These are phyloP conservation scores for Dipodascopsis tothii DNA, from an alignment of 805 yeast genomes.

Conservation along the genomic window DNA sequence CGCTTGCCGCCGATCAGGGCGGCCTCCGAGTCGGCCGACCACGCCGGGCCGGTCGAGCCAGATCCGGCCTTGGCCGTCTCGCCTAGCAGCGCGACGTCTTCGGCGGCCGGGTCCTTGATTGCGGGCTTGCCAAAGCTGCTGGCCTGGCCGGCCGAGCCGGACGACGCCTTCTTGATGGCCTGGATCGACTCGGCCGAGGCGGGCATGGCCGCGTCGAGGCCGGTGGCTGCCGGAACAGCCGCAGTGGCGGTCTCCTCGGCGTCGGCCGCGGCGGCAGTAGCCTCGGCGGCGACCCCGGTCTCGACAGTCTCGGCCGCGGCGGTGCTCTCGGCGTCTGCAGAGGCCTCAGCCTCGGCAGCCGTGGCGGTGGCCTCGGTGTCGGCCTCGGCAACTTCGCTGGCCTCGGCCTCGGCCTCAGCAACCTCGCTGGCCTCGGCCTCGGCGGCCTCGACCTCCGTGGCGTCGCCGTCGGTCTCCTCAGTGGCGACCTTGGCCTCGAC, in stretches of 20 bases:
- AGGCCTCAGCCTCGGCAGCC: background rate
- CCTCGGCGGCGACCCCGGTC: conserved; percentile 3
- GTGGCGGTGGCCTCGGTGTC: background rate
- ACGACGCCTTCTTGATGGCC: too few species aligned
- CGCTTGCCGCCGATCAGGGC: too few species aligned
- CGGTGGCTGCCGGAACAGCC: background rate
- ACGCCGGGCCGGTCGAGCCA: too few species aligned
- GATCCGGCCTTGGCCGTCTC: too few species aligned
- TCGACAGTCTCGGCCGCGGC: background rate
- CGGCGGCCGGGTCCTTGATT: too few species aligned
- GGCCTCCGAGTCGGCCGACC: too few species aligned
- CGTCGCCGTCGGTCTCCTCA: background rate
- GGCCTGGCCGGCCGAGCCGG: too few species aligned
- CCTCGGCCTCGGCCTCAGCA: conserved; percentile 1
- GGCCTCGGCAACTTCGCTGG: too few species aligned
- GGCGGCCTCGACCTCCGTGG: background rate
- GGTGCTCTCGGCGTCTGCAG: background rate
- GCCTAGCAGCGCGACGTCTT: too few species aligned
- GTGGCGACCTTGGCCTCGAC: too few species aligned
- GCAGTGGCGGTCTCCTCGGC: background rate
- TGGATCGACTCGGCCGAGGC: too few species aligned
- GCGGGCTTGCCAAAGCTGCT: too few species aligned
- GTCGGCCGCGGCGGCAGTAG: background rate
- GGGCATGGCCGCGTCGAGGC: background rate
- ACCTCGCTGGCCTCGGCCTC: background rate